These are phyloP conservation scores for Botrytis galanthina DNA, from an alignment of 2,329 filamentous ascomycete genomes.

Conservation along the genomic window DNA sequence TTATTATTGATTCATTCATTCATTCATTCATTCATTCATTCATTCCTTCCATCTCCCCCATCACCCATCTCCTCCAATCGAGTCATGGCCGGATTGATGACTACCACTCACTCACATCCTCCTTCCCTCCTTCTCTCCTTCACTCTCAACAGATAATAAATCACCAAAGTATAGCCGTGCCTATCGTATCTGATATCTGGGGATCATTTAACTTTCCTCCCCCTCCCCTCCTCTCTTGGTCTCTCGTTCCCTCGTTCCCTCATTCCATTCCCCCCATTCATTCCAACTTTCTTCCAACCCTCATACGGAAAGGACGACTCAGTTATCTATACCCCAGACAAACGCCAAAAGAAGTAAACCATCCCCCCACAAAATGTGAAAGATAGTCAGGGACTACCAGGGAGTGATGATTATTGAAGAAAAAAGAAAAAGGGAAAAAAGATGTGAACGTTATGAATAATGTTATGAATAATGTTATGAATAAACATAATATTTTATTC, in stretches of 20 bases:
- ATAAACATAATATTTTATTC: neutral
- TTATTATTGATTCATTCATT: no score
- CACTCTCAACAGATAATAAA: neutral
- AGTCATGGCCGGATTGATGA: neutral
- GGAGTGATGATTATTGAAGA: neutral
- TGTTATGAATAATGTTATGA: neutral
- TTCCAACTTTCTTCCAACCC: neutral
- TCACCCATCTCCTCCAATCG: neutral
- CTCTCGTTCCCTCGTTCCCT: neutral
- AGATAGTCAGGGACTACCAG: neutral
- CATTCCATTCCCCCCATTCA: neutral
- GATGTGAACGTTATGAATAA: no score
- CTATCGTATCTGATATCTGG: neutral
- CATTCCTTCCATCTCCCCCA: no score
- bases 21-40: neutral
- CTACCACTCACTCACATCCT: no score
- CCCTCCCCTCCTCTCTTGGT: no score
- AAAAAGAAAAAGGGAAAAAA: neutral
- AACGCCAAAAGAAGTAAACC: neutral
- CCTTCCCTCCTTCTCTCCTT: neutral
- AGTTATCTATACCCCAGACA: slow-evolving; percentile 16
- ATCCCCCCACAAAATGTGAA: slow-evolving; percentile 1
- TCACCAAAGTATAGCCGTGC: neutral
- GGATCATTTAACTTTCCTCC: neutral
- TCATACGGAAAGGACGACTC: neutral